A percentile compares a stretch with the other conserved stretches of the same genome.
phyloP scores from a whole-genome alignment of 768 basidiomycete species.

The Pulveroboletus ravenelii region DNA sequence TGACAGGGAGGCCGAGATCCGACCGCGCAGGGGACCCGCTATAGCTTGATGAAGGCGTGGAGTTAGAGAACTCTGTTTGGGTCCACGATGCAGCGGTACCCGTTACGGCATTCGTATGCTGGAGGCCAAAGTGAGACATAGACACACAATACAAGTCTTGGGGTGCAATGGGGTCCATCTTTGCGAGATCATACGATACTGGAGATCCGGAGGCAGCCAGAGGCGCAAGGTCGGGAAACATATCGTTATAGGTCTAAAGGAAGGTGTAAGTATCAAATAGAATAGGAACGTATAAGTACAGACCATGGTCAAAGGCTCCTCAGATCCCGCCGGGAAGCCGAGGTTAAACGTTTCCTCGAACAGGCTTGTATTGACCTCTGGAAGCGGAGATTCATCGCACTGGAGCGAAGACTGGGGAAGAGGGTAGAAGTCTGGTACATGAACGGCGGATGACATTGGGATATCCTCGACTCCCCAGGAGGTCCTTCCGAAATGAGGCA shows the following conservation, averaged over 20 bases:
- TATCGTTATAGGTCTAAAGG: conserved; percentile 18
- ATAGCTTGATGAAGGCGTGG: conserved; percentile 40
- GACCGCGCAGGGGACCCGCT: conserved; percentile 38
- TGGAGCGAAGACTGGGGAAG: conserved; percentile 29
- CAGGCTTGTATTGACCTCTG: conserved; percentile 44
- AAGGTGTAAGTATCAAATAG: neutral
- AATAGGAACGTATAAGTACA: neutral
- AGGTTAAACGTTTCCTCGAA: conserved; percentile 42
- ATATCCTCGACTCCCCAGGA: conserved; percentile 25
- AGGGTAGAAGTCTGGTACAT: conserved; percentile 2
- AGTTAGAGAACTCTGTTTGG: conserved; percentile 16
- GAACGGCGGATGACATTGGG: conserved; percentile 18
- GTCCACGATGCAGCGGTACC: conserved; percentile 7
- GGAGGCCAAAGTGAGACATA: conserved; percentile 8
- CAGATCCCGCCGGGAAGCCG: conserved; percentile 17
- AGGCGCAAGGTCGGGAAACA: conserved; percentile 23
- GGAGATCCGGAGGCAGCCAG: conserved; percentile 12
- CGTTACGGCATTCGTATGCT: neutral
- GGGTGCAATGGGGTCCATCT: conserved; percentile 27
- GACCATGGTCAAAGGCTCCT: conserved; percentile 14
- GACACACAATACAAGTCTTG: conserved; percentile 9
- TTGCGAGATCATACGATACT: conserved; percentile 15
- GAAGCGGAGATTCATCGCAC: conserved; percentile 44
- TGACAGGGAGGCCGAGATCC: conserved; percentile 25
- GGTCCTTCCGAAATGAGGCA: conserved; percentile 32